Evolutionary conservation across 73 alveolate species (phyloP), one percentile per base, ranked within the genome.

Genomic region (Loxodes magnus): DNA sequence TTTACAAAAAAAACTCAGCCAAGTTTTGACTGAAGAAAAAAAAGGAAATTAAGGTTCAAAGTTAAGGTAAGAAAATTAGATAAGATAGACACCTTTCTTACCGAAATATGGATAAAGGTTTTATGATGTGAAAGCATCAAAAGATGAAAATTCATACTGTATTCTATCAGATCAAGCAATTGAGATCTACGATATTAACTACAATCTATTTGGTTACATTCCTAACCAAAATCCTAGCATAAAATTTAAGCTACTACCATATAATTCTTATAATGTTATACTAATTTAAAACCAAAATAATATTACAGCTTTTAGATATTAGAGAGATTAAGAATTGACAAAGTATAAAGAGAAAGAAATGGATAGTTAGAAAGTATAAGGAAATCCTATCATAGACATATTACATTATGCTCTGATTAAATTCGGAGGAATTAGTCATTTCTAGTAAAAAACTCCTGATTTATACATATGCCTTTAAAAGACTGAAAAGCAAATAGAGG

Each of bases 341-440:
- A 1, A 2, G 2, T n/a, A 16, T 9, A 2, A 2, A 1, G n/a
- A 2, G 53, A 2, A 12, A 1, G 1, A 16, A 9, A 2, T 0
- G 19, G 19, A n/a, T 9, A 23, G 0, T 9, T 16, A 39, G 19
- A 0, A 0, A 0, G 17, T 46, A 2, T 20, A 9, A 1, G 59
- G 60, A 46, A 1, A 46, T 2, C 59, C 59, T 10, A 46, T 46
- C 27, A 16, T 46, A 10, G 59, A 46, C 2, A 23, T 46, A 0
- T 1, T 7, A 0, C 52, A 46, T 12, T 24, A 12, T 22, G 28
- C 35, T 2, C 6, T 46, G 7, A 0, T 10, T 12, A 46, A 46
- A 2, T 46, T 22, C 17, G 59, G 59, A n/a, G 15, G 27, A 46
- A n/a, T n/a, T n/a, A n/a, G n/a, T n/a, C n/a, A n/a, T n/a, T n/a